These are phyloP conservation scores for Mucor mucedo DNA, from an alignment of 371 early-diverging fungal species.

Conservation along the genomic window DNA sequence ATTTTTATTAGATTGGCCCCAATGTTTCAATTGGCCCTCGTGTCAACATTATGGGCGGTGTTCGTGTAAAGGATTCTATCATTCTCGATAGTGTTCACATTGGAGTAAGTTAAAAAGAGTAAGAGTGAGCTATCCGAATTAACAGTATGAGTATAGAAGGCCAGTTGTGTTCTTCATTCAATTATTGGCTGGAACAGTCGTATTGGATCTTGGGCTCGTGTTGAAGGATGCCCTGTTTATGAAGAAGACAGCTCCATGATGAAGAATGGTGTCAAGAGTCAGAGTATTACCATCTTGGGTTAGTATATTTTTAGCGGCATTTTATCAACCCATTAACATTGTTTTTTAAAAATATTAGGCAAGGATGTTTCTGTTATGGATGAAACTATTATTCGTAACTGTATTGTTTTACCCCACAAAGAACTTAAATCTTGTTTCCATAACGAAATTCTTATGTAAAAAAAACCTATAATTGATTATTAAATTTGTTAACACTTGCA, in stretches of 20 bases:
- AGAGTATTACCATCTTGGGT: slow-evolving; percentile 84
- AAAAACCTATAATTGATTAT: slow-evolving; percentile 3
- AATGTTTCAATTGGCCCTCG: slow-evolving; percentile 97
- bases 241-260: slow-evolving; percentile 69
- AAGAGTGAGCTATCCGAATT: neutral
- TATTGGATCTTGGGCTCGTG: slow-evolving; percentile 92
- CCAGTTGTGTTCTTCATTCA: slow-evolving; percentile 86
- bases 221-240: slow-evolving; percentile 85
- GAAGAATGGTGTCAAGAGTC: slow-evolving; percentile 89
- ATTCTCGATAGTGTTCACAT: slow-evolving; percentile 95
- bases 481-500: too few species aligned
- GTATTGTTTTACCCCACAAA: slow-evolving; percentile 97
- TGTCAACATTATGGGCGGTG: slow-evolving; percentile 92
- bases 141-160: slow-evolving; percentile 29
- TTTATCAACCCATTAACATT: slow-evolving; percentile 44
- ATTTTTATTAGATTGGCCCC: slow-evolving; percentile 78
- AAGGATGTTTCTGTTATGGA: slow-evolving; percentile 90
- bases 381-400: slow-evolving; percentile 93
- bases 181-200: slow-evolving; percentile 96
- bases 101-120: slow-evolving; percentile 62
- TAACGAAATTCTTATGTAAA: slow-evolving; percentile 94
- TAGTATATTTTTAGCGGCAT: neutral
- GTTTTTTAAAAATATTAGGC: slow-evolving; percentile 52
- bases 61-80: slow-evolving; percentile 93
- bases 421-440: slow-evolving; percentile 89